Percentiles rank a stretch among this genome's conserved stretches.
Evolutionary conservation across 768 basidiomycete genomes (phyloP).

Genomic region (Boletus pseudopeckii): DNA sequence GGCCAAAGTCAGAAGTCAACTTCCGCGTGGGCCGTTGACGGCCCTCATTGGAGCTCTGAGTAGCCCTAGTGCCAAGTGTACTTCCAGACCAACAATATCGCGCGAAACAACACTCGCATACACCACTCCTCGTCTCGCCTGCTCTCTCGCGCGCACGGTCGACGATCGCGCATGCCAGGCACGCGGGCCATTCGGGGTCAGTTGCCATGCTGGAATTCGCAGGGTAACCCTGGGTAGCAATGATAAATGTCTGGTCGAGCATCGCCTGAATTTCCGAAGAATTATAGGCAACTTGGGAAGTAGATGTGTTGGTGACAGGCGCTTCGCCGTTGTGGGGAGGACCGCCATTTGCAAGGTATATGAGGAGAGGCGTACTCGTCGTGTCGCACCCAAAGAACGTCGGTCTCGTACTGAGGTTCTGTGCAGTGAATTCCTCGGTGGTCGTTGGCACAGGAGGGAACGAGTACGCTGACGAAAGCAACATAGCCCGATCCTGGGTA

Average conservation of each 20-base stretch:
- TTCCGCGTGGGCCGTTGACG: background rate
- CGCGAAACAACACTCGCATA: slow-evolving; percentile 30
- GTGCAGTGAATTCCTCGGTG: slow-evolving; percentile 30
- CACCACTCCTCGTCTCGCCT: slow-evolving; percentile 26
- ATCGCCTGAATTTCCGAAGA: slow-evolving; percentile 39
- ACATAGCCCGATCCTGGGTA: slow-evolving; percentile 38
- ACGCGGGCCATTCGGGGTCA: slow-evolving; percentile 45
- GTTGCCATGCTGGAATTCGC: slow-evolving; percentile 22
- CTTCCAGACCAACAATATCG: slow-evolving; percentile 33
- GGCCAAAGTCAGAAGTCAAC: slow-evolving; percentile 8
- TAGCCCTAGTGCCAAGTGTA: background rate
- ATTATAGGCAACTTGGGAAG: slow-evolving; percentile 37
- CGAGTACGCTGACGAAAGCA: slow-evolving; percentile 33
- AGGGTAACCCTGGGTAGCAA: slow-evolving; percentile 43
- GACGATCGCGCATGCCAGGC: slow-evolving; percentile 50
- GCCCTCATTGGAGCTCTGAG: background rate
- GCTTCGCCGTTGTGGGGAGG: slow-evolving; percentile 37
- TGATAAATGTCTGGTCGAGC: slow-evolving; percentile 43
- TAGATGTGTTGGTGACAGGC: slow-evolving; percentile 43
- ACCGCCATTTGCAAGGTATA: slow-evolving; percentile 59
- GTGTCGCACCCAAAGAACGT: slow-evolving; percentile 47
- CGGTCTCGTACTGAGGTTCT: slow-evolving; percentile 36
- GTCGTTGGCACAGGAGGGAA: slow-evolving; percentile 32
- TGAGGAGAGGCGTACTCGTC: slow-evolving; percentile 42
- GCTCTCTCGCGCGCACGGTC: slow-evolving; percentile 40